phyloP scores from a whole-genome alignment of 179 eudicot species.

The Beta lomatogona region DNA sequence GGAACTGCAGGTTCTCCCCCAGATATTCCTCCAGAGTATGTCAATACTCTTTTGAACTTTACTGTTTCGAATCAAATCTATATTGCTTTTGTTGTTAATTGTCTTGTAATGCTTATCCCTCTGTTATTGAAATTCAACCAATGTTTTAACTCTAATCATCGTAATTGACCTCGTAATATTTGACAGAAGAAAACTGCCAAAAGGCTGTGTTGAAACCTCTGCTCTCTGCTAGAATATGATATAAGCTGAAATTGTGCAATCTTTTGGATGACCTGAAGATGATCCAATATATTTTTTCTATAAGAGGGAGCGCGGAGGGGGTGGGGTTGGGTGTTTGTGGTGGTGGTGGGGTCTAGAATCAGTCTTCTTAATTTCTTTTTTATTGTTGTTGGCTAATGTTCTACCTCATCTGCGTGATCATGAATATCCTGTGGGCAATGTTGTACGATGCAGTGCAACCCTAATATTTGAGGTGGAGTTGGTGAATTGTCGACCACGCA shows the following conservation, averaged over 20 bases:
- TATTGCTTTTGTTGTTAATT: neutral
- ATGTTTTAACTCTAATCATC: neutral
- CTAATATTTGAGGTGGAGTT: slow-evolving; percentile 93
- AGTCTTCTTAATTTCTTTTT: neutral
- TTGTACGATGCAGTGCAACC: slow-evolving; percentile 63
- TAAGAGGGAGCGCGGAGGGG: neutral
- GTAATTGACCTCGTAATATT: too few relatives aligned
- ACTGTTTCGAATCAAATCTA: neutral
- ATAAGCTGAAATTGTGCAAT: too few relatives aligned
- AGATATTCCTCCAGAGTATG: slow-evolving; percentile 87
- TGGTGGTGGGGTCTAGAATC: neutral
- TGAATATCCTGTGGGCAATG: neutral
- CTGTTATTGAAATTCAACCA: neutral
- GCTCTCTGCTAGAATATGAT: too few relatives aligned
- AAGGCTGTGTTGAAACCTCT: too few relatives aligned
- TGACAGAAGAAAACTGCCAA: too few relatives aligned
- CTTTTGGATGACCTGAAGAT: too few relatives aligned
- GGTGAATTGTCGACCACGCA: slow-evolving; percentile 86
- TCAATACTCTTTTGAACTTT: neutral
- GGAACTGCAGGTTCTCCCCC: slow-evolving; percentile 96
- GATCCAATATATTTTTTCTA: neutral
- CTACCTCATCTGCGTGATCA: neutral
- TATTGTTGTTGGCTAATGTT: neutral
- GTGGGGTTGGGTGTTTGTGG: too few relatives aligned
- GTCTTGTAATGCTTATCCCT: neutral